These are phyloP conservation scores for Wickerhamiella allomyrinae DNA, from an alignment of 805 yeast species.

Conservation along the genomic window DNA sequence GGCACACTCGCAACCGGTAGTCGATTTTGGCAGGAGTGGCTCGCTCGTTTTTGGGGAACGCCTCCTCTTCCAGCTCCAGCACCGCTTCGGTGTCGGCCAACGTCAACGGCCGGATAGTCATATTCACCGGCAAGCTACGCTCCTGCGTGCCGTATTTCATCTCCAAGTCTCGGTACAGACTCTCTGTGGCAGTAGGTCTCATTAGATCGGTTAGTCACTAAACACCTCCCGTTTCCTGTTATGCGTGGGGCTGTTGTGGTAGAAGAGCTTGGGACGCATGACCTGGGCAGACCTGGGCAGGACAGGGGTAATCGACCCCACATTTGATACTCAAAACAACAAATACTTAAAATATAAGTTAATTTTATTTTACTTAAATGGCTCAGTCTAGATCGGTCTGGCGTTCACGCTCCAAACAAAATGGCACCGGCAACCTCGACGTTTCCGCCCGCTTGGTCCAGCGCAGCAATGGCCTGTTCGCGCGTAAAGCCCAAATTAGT, in stretches of 20 bases:
- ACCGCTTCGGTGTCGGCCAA: constrained; percentile 57
- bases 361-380: neutral
- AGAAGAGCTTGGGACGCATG: no score
- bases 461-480: constrained; percentile 48
- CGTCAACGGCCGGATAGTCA: constrained; percentile 64
- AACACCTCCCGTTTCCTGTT: neutral
- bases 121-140: constrained; percentile 35
- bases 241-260: no score
- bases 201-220: constrained; percentile 7
- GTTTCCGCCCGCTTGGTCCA: constrained; percentile 56
- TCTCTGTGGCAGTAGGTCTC: constrained; percentile 19
- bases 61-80: constrained; percentile 43
- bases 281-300: no score
- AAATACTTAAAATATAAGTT: neutral
- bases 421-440: constrained; percentile 77
- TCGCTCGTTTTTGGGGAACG: constrained; percentile 61
- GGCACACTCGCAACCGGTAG: constrained; percentile 68
- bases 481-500: constrained; percentile 59
- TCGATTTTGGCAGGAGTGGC: constrained; percentile 45
- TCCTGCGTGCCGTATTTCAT: constrained; percentile 11
- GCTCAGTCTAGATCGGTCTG: no score
- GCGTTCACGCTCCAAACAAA: constrained; percentile 43
- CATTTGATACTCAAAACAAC: no score
- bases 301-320: no score
- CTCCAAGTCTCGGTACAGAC: constrained; percentile 17